Percentiles rank a stretch among this genome's conserved stretches.
Conservation (phyloP, 108 stramenopile species). For the Nitzschia sp. region DNA sequence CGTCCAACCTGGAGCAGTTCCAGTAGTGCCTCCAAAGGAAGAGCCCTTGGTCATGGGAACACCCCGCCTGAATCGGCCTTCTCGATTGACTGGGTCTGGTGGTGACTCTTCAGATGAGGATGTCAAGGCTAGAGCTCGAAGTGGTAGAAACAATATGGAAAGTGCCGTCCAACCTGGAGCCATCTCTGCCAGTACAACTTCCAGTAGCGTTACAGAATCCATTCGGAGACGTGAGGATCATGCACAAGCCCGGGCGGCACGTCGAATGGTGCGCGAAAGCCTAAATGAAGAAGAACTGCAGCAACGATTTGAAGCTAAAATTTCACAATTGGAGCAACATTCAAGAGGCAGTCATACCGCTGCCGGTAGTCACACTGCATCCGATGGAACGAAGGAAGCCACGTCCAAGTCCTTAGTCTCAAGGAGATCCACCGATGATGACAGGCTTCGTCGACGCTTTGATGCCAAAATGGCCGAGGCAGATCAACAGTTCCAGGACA, state of each 20-base stretch:
- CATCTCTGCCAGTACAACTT: neutral
- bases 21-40: too few species aligned
- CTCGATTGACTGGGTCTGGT: too few species aligned
- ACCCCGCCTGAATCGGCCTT: too few species aligned
- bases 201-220: neutral
- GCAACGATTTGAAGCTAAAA: too few species aligned
- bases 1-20: neutral
- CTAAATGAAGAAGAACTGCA: too few species aligned
- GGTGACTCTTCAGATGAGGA: neutral
- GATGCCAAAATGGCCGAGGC: slow-evolving; percentile 19
- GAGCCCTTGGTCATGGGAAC: too few species aligned
- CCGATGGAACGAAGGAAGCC: neutral
- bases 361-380: neutral
- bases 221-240: slow-evolving; percentile 15
- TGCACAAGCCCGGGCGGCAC: slow-evolving; percentile 11
- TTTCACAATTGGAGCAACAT: neutral
- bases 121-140: neutral
- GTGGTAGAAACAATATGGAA: slow-evolving; percentile 1
- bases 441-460: slow-evolving; percentile 7
- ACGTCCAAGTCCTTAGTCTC: neutral
- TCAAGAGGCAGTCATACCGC: neutral
- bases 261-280: neutral
- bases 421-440: neutral
- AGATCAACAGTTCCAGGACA: slow-evolving; percentile 2
- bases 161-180: neutral